Base-by-base conservation (phyloP, 2,329 filamentous ascomycete genomes). In the Chrysoporthe austroafricana region DNA sequence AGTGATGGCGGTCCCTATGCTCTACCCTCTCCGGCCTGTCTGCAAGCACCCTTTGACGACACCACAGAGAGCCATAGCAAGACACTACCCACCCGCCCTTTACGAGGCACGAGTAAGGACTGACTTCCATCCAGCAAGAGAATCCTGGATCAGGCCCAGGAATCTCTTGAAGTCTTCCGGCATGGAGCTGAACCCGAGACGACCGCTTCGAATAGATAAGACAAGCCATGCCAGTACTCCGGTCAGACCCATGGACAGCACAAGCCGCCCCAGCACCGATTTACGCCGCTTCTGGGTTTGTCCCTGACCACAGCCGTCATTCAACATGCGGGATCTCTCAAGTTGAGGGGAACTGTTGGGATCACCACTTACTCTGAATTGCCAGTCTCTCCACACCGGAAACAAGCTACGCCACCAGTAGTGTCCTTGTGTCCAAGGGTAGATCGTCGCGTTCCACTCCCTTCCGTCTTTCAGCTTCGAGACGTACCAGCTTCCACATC, bases 401-500 rank as follows among this genome's bases (percentile, higher is more conserved):
- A 80, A 81, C 46, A 80, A 52, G 62, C 78, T 76, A 6, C 71
- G 71, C 57, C 76, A 80, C 79, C 78, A 81, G 56, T 73, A 78
- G 34, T 76, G 70, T 0, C 70, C 71, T 68, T 81, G 79, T 2
- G 72, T 75, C 67, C 74, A 78, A 1, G 79, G 79, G 67, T 79
- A 81, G 1, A 73, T 76, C 64, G 74, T 75, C 18, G 73, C 71
- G 60, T 81, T 81, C 76, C 76, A 79, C 50, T 68, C 65, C 36
- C 70, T 70, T 43, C 75, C 74, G 14, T 73, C 69, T 13, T 63
- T 70, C 14, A 62, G 72, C 16, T 70, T 71, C 42, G 67, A 71
- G 66, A 73, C 71, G 67, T 81, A 82, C 80, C 79, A 82, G 71
- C 72, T 80, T 44, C 71, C 67, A 64, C 80, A 81, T 0, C 76